Evolutionary conservation across 345 rosid species (phyloP).

Genomic region (Gossypium ekmanianum): DNA sequence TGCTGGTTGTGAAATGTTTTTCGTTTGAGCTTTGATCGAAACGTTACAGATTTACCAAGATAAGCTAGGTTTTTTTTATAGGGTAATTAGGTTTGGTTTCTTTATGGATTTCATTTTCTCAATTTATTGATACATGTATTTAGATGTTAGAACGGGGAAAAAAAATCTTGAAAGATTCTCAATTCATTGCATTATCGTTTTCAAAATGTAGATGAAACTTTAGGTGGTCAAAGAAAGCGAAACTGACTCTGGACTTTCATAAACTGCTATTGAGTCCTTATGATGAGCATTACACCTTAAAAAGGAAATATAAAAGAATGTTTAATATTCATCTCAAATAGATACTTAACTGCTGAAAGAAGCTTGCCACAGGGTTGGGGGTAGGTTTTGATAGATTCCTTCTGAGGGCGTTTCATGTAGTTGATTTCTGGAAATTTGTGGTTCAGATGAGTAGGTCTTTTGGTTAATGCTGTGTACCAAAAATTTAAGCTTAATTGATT

Average conservation of each 20-base stretch:
- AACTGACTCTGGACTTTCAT: not conserved
- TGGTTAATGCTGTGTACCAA: not conserved
- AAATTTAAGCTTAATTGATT: not conserved
- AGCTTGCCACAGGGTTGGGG: not conserved
- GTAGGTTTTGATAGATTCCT: not conserved
- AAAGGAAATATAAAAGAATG: not conserved
- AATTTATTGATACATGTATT: not conserved
- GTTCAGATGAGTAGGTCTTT: not conserved
- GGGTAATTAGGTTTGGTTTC: not conserved
- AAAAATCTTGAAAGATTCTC: not conserved
- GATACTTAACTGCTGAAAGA: not conserved
- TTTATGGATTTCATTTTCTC: conserved; percentile 1
- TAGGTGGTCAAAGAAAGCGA: not conserved
- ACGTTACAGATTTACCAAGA: conserved; percentile 4
- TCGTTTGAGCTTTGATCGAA: not conserved
- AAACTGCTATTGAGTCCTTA: not conserved
- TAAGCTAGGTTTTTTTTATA: not conserved
- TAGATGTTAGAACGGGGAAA: not conserved
- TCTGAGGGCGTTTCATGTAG: not conserved
- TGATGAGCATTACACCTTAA: not conserved
- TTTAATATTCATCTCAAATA: conserved; percentile 5
- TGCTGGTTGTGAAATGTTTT: not conserved
- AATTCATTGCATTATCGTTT: not conserved
- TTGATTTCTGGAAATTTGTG: not conserved
- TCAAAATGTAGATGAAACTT: not conserved